These are phyloP conservation scores for Cardamine chenopodiifolia DNA, from an alignment of 345 rosid species.

Conservation along the genomic window DNA sequence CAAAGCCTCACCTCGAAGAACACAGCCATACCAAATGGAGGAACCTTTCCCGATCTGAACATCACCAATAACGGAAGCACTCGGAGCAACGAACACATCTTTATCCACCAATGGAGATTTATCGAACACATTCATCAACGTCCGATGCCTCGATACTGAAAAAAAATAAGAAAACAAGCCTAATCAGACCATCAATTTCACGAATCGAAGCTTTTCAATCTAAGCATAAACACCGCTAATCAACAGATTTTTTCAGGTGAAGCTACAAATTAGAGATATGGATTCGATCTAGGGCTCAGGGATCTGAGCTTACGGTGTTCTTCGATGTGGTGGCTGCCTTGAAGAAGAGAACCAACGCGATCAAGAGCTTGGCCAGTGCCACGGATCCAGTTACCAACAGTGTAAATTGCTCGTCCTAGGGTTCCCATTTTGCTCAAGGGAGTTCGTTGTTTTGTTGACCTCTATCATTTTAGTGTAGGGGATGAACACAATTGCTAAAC, in stretches of 20 bases:
- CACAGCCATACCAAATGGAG: slow-evolving; percentile 96
- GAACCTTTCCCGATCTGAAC: slow-evolving; percentile 83
- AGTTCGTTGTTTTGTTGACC: too few species aligned
- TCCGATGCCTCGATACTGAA: slow-evolving; percentile 86
- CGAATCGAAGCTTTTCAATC: not conserved
- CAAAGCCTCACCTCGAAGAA: slow-evolving; percentile 73
- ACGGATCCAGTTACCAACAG: slow-evolving; percentile 93
- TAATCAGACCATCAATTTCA: not conserved
- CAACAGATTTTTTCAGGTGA: too few species aligned
- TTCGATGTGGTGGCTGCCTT: slow-evolving; percentile 68
- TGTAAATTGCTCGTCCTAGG: slow-evolving; percentile 82
- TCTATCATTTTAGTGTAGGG: too few species aligned
- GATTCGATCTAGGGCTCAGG: slow-evolving; percentile 37
- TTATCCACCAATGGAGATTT: slow-evolving; percentile 83
- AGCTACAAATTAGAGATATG: slow-evolving; percentile 1
- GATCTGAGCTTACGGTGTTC: slow-evolving; percentile 62
- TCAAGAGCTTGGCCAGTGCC: slow-evolving; percentile 91
- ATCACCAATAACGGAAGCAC: slow-evolving; percentile 93
- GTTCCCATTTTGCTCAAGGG: slow-evolving; percentile 63
- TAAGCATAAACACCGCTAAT: not conserved
- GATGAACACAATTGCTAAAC: too few species aligned
- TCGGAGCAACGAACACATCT: slow-evolving; percentile 89
- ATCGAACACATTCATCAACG: slow-evolving; percentile 90
- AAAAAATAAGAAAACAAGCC: not conserved
- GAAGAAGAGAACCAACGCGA: slow-evolving; percentile 89